phyloP scores from a whole-genome alignment of 2,329 filamentous ascomycete genomes.

The Aspergillus tanneri region DNA sequence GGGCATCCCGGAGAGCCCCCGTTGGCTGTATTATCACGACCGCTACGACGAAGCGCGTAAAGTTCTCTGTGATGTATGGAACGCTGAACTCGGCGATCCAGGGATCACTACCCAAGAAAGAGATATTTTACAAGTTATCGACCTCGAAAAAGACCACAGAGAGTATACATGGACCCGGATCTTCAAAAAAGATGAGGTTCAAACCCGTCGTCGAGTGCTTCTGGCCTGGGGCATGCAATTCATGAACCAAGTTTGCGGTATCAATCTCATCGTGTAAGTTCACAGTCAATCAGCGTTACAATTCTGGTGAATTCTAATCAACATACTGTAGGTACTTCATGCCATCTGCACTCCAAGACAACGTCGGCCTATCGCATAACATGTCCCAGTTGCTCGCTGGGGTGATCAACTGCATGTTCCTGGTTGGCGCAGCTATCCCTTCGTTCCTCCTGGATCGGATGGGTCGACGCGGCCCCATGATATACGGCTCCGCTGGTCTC shows the following conservation, averaged over 20 bases:
- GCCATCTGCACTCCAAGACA: conserved; percentile 22
- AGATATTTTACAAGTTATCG: conserved; percentile 46
- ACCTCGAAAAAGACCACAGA: conserved; percentile 37
- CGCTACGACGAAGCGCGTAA: conserved; percentile 32
- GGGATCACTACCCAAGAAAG: conserved; percentile 32
- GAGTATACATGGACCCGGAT: conserved; percentile 40
- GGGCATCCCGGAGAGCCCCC: conserved; percentile 38
- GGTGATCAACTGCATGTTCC: conserved; percentile 30
- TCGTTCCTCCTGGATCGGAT: conserved; percentile 48
- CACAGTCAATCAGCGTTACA: not conserved
- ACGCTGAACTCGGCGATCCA: conserved; percentile 18
- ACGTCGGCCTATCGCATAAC: conserved; percentile 44
- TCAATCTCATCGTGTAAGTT: conserved; percentile 46
- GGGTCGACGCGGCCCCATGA: conserved; percentile 38
- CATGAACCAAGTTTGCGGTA: conserved; percentile 53
- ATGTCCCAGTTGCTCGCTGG: conserved; percentile 26
- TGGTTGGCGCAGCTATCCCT: conserved; percentile 42
- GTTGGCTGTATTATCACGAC: conserved; percentile 47
- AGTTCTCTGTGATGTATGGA: conserved; percentile 29
- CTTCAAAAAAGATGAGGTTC: conserved; percentile 44
- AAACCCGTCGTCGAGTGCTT: conserved; percentile 47
- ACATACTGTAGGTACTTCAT: conserved; percentile 17
- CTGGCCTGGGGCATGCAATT: conserved; percentile 50
- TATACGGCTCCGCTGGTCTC: conserved; percentile 31
- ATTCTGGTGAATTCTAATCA: conserved; percentile 35